Conservation (phyloP, 208 protist genomes). For the Acanthamoeba polyphaga region DNA sequence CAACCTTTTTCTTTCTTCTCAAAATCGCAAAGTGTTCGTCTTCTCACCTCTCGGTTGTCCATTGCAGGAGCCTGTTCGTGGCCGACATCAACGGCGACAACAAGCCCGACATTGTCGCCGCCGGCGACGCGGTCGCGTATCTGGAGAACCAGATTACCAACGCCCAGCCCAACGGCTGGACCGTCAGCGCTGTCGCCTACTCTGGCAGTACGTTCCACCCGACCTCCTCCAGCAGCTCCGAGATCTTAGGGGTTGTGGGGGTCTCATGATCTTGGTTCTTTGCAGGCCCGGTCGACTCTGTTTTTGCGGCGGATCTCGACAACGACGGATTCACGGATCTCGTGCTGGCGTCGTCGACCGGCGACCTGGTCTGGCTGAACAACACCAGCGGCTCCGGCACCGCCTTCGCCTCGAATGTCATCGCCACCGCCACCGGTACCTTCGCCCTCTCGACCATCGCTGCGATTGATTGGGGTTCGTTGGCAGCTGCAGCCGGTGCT, state of each 20-base stretch:
- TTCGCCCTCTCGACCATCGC: not conserved
- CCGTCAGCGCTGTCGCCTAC: not conserved
- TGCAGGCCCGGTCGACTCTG: not conserved
- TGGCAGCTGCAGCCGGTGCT: not conserved
- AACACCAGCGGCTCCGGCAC: slow-evolving; percentile 3
- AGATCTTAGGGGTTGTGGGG: too few species aligned
- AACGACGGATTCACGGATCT: not conserved
- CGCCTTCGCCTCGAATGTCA: not conserved
- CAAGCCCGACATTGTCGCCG: not conserved
- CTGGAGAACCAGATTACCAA: not conserved
- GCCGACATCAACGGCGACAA: slow-evolving; percentile 29
- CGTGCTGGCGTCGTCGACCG: not conserved
- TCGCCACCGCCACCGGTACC: not conserved
- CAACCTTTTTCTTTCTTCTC: not conserved
- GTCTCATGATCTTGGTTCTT: too few species aligned
- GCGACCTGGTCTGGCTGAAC: not conserved
- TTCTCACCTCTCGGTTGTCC: not conserved
- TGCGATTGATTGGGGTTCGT: too few species aligned
- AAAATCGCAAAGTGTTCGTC: too few species aligned
- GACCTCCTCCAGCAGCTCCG: too few species aligned
- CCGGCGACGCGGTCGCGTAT: not conserved
- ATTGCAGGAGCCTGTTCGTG: not conserved
- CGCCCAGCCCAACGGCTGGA: not conserved
- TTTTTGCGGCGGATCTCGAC: slow-evolving; percentile 6
- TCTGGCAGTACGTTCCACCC: not conserved